Evolutionary conservation across 192 early-diverging fungal species (phyloP).

Genomic region (Coemansia sp.): DNA sequence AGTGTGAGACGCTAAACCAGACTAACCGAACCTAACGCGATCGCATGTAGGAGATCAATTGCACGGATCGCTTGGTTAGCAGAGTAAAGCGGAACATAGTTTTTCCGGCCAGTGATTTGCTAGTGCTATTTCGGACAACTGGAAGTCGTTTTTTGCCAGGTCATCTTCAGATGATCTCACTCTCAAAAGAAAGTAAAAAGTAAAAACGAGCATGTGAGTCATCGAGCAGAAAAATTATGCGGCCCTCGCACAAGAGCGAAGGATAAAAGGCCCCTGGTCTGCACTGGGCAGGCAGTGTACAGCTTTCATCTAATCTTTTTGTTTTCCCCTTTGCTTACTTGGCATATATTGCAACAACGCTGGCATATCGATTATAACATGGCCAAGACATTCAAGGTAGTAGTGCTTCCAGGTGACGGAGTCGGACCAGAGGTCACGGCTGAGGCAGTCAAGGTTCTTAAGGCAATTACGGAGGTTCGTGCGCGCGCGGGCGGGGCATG

Average conservation of each 20-base stretch:
- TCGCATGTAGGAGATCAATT: slow-evolving; percentile 10
- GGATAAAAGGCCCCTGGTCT: slow-evolving; percentile 1
- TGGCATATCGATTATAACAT: slow-evolving; percentile 10
- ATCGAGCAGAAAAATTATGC: neutral
- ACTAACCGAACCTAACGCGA: neutral
- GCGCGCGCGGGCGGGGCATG: slow-evolving; percentile 58
- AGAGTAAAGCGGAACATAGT: slow-evolving; percentile 1
- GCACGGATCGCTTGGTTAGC: slow-evolving; percentile 7
- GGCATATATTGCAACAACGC: neutral
- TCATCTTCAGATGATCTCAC: neutral
- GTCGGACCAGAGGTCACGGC: slow-evolving; percentile 93
- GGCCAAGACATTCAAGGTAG: slow-evolving; percentile 59
- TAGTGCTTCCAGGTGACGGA: slow-evolving; percentile 90
- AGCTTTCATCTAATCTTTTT: slow-evolving; percentile 25
- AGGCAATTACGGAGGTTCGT: slow-evolving; percentile 69
- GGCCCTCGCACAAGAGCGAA: neutral
- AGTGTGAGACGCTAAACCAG: too few species aligned
- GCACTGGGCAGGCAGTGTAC: neutral
- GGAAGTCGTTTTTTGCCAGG: neutral
- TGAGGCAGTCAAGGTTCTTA: slow-evolving; percentile 88
- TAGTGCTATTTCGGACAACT: neutral
- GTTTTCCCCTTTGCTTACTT: slow-evolving; percentile 1
- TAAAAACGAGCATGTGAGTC: slow-evolving; percentile 1
- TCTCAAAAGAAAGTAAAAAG: neutral
- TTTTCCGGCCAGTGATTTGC: neutral